phyloP scores from a whole-genome alignment of 2,329 filamentous ascomycete species.

The Sphaerostilbella broomeana region DNA sequence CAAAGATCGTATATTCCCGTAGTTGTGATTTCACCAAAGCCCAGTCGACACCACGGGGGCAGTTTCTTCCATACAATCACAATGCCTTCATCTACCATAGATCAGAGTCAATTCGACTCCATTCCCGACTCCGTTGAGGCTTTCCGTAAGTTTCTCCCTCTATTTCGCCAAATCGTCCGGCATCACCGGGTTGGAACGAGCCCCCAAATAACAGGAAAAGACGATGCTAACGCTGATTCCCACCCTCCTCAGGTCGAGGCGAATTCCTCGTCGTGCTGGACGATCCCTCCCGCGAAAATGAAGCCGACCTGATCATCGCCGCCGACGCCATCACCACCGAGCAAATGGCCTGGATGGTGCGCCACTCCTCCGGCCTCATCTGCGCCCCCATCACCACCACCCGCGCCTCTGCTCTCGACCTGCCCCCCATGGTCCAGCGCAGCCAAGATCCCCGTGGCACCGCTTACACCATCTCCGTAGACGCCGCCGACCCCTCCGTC shows the following conservation, averaged over 20 bases:
- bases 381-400: constrained; percentile 74
- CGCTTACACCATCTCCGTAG: constrained; percentile 87
- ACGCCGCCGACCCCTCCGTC: constrained; percentile 64
- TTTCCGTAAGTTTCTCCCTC: constrained; percentile 46
- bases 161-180: neutral
- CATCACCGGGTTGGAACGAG: no score
- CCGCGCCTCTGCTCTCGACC: constrained; percentile 62
- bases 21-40: no score
- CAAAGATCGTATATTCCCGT: no score
- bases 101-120: constrained; percentile 51
- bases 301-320: constrained; percentile 95
- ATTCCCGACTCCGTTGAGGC: constrained; percentile 59
- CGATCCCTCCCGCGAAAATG: constrained; percentile 87
- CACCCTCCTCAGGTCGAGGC: constrained; percentile 52
- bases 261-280: constrained; percentile 97
- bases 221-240: neutral
- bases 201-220: no score
- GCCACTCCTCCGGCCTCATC: constrained; percentile 82
- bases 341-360: constrained; percentile 95
- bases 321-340: constrained; percentile 75
- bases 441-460: constrained; percentile 81
- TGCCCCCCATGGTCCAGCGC: constrained; percentile 79
- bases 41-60: no score
- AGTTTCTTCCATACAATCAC: neutral
- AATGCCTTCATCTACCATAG: constrained; percentile 48